Conservation (phyloP, 2,329 filamentous ascomycete genomes). For the Trichoderma lentiforme region DNA sequence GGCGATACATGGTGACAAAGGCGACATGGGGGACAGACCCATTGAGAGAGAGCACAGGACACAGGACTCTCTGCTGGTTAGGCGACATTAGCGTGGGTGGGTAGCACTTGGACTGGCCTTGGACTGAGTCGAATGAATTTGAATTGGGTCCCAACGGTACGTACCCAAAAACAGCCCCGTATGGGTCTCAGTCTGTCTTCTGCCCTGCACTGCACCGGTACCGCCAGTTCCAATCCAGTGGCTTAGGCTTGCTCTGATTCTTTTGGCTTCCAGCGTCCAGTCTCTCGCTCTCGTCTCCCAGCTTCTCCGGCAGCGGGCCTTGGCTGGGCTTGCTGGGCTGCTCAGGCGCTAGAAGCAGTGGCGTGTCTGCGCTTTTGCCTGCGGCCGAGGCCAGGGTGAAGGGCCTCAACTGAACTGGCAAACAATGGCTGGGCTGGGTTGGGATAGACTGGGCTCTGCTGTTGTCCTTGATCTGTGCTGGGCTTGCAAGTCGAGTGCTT, state of each 20-base stretch:
- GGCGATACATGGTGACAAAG: not conserved
- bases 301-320: not conserved
- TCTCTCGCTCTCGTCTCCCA: not conserved
- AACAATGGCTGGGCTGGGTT: not conserved
- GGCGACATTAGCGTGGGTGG: slow-evolving; percentile 17
- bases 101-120: not conserved
- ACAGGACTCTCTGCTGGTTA: not conserved
- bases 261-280: not conserved
- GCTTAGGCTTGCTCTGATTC: not conserved
- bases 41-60: not conserved
- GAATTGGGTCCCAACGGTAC: slow-evolving; percentile 16
- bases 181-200: not conserved
- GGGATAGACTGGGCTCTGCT: not conserved
- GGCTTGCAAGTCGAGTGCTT: not conserved
- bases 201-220: not conserved
- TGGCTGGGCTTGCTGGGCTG: not conserved
- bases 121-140: not conserved
- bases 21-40: not conserved
- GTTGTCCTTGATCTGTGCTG: not conserved
- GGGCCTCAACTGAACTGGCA: not conserved
- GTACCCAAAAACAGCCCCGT: not conserved
- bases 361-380: slow-evolving; percentile 1
- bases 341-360: not conserved
- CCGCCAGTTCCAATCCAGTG: not conserved
- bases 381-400: not conserved